These are phyloP conservation scores for Basidiobolus heterosporus DNA, from an alignment of 371 early-diverging fungal species.

Conservation along the genomic window DNA sequence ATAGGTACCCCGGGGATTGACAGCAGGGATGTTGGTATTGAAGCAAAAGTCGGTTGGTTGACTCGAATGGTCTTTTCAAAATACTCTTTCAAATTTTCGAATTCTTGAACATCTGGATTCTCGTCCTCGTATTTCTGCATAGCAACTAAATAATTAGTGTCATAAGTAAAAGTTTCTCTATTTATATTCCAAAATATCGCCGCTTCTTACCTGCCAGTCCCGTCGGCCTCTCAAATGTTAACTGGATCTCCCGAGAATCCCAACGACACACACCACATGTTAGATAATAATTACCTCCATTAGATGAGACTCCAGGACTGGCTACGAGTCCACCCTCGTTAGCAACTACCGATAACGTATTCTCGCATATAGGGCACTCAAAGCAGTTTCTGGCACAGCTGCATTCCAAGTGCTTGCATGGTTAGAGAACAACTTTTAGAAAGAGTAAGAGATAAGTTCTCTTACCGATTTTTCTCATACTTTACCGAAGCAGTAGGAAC, in stretches of 20 bases:
- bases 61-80: constrained; percentile 47
- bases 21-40: constrained; percentile 10
- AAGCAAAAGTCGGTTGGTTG: constrained; percentile 10
- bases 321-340: constrained; percentile 12
- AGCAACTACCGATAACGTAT: constrained; percentile 64
- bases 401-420: neutral
- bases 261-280: constrained; percentile 78
- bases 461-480: constrained; percentile 72
- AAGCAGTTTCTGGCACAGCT: constrained; percentile 91
- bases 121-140: constrained; percentile 58
- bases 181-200: too few species aligned
- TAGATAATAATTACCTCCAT: constrained; percentile 35
- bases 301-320: constrained; percentile 15
- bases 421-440: constrained; percentile 1
- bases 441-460: neutral
- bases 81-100: constrained; percentile 64
- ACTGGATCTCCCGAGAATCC: constrained; percentile 74
- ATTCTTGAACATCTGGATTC: constrained; percentile 57
- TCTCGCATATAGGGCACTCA: constrained; percentile 78
- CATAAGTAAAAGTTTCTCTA: too few species aligned
- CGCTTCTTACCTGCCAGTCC: constrained; percentile 53
- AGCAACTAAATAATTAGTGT: constrained; percentile 53
- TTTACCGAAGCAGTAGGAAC: constrained; percentile 88
- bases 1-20: constrained; percentile 10
- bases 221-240: constrained; percentile 82